These are phyloP conservation scores for Fomitopsis pulvina DNA, from an alignment of 768 basidiomycete species.

Conservation along the genomic window DNA sequence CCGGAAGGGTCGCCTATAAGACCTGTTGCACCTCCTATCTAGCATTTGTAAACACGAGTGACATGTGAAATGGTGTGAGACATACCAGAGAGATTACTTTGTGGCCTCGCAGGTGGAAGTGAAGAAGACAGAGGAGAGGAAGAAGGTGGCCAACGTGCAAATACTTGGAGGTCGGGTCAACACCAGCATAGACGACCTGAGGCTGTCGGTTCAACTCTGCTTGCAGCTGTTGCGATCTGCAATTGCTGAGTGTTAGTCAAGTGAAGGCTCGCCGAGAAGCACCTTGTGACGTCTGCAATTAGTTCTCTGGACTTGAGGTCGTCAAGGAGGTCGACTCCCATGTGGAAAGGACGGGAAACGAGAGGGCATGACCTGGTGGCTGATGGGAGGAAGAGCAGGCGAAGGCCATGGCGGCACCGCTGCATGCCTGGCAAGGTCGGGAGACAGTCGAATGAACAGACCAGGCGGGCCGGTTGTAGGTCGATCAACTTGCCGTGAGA, in stretches of 20 bases:
- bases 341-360: slow-evolving; percentile 11
- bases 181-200: slow-evolving; percentile 74
- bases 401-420: slow-evolving; percentile 5
- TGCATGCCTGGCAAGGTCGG: slow-evolving; percentile 7
- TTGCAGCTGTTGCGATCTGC: slow-evolving; percentile 10
- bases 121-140: slow-evolving; percentile 79
- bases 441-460: neutral
- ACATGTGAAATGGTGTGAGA: slow-evolving; percentile 3
- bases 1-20: slow-evolving; percentile 98
- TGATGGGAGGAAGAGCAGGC: no score
- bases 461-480: neutral
- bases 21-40: slow-evolving; percentile 97
- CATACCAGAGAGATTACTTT: slow-evolving; percentile 76
- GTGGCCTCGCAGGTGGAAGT: slow-evolving; percentile 86
- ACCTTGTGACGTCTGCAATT: slow-evolving; percentile 32
- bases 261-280: neutral
- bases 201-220: slow-evolving; percentile 8
- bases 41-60: slow-evolving; percentile 4
- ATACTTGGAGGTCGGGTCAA: slow-evolving; percentile 88
- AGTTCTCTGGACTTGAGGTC: slow-evolving; percentile 28
- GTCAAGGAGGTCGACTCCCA: slow-evolving; percentile 22
- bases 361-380: neutral
- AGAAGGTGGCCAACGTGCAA: slow-evolving; percentile 93
- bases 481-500: no score
- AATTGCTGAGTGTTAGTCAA: neutral